Evolutionary conservation across 306 rosid genomes (phyloP).

Genomic region (Casuarina cunninghamiana): DNA sequence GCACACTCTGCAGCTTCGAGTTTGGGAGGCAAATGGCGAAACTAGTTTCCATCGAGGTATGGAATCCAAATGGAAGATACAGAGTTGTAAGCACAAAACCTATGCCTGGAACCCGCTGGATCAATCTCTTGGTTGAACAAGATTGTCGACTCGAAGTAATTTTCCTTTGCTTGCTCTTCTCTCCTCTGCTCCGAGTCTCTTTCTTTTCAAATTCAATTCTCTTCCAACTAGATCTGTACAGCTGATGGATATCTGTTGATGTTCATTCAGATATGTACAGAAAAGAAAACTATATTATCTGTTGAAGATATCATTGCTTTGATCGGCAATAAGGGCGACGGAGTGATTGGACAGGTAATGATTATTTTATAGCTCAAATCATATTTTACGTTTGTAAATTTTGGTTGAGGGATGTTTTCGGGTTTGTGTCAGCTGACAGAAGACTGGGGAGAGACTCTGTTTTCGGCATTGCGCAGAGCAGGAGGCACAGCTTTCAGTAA

Average conservation of each 20-base stretch:
- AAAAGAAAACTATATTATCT: slow-evolving; percentile 91
- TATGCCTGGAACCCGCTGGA: slow-evolving; percentile 99
- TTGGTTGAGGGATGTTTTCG: slow-evolving; percentile 18
- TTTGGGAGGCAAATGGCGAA: slow-evolving; percentile 62
- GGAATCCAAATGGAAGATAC: slow-evolving; percentile 93
- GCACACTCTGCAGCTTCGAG: neutral
- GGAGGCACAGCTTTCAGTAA: slow-evolving; percentile 98
- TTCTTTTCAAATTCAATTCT: neutral
- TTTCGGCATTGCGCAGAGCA: slow-evolving; percentile 88
- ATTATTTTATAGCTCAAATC: neutral
- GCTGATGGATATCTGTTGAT: slow-evolving; percentile 12
- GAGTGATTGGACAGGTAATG: slow-evolving; percentile 94
- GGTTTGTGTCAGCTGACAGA: slow-evolving; percentile 70
- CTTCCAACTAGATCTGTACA: neutral
- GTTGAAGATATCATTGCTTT: slow-evolving; percentile 91
- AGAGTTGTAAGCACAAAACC: slow-evolving; percentile 96
- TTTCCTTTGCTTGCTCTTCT: neutral
- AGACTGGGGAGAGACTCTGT: slow-evolving; percentile 98
- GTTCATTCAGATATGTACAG: slow-evolving; percentile 75
- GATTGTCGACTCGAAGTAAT: slow-evolving; percentile 89
- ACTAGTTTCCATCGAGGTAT: slow-evolving; percentile 84
- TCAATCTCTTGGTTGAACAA: slow-evolving; percentile 85
- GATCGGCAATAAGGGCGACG: slow-evolving; percentile 91
- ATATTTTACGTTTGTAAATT: slow-evolving; percentile 2
- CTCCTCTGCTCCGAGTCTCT: too few relatives aligned